These are phyloP conservation scores for Phytophthora hybrid DNA, from an alignment of 352 stramenopile species.

Conservation along the genomic window DNA sequence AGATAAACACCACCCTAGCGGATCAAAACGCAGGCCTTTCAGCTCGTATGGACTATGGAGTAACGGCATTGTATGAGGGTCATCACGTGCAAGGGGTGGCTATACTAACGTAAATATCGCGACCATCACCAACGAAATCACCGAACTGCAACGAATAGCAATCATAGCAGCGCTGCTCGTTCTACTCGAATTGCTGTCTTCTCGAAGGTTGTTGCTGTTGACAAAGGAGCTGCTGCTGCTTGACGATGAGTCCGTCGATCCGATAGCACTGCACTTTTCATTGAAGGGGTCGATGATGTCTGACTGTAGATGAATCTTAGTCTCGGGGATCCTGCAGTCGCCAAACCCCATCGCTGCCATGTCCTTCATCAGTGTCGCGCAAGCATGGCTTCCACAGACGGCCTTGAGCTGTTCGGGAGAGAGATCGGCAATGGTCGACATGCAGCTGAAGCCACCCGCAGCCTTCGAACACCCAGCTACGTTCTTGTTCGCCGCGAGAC, in stretches of 20 bases:
- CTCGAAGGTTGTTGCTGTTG: slow-evolving; percentile 3
- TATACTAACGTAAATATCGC: neutral
- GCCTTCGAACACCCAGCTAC: slow-evolving; percentile 9
- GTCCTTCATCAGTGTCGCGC: slow-evolving; percentile 13
- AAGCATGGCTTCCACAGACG: slow-evolving; percentile 13
- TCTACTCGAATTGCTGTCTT: slow-evolving; percentile 6
- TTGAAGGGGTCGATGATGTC: slow-evolving; percentile 16
- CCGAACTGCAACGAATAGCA: neutral
- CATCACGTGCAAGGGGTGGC: no score
- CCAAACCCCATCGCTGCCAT: slow-evolving; percentile 12
- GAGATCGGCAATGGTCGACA: slow-evolving; percentile 13
- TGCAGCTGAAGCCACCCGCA: slow-evolving; percentile 9
- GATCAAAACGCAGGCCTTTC: no score
- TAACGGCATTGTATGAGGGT: no score
- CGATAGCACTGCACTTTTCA: slow-evolving; percentile 12
- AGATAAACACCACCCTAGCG: no score
- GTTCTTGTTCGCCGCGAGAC: slow-evolving; percentile 10
- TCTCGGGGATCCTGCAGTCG: slow-evolving; percentile 20
- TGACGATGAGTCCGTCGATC: neutral
- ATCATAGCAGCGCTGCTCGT: slow-evolving; percentile 10
- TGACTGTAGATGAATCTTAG: slow-evolving; percentile 18
- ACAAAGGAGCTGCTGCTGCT: neutral
- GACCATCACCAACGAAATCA: neutral
- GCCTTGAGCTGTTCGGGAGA: slow-evolving; percentile 14
- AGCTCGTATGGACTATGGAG: no score